These are phyloP conservation scores for Aspergillus sergii DNA, from an alignment of 2,329 filamentous ascomycete species.

Conservation along the genomic window DNA sequence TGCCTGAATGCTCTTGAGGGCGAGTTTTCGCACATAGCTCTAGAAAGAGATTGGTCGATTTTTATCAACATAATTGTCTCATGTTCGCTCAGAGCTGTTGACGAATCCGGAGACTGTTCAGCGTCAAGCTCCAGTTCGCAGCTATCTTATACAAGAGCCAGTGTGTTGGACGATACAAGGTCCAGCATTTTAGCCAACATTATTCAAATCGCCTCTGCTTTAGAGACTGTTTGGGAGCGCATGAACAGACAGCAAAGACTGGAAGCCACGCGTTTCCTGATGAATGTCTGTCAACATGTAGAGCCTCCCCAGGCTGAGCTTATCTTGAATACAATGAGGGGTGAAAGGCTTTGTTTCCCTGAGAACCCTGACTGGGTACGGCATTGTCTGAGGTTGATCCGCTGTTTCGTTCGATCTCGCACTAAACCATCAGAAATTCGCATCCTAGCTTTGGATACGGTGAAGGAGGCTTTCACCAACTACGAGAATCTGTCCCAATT, in stretches of 20 bases:
- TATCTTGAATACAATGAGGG: constrained; percentile 37
- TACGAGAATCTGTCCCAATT: constrained; percentile 35
- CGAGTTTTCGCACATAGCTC: constrained; percentile 34
- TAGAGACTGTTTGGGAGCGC: constrained; percentile 42
- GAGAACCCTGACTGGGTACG: constrained; percentile 37
- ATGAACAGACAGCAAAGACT: constrained; percentile 39
- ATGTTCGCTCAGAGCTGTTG: constrained; percentile 38
- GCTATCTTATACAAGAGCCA: constrained; percentile 27
- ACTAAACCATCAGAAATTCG: constrained; percentile 43
- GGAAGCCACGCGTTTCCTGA: constrained; percentile 39
- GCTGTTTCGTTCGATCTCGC: constrained; percentile 40
- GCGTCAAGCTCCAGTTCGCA: constrained; percentile 26
- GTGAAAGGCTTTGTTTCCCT: constrained; percentile 38
- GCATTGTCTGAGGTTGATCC: constrained; percentile 37
- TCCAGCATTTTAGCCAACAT: constrained; percentile 43
- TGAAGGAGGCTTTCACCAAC: constrained; percentile 42
- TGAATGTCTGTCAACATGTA: constrained; percentile 38
- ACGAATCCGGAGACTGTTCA: constrained; percentile 28
- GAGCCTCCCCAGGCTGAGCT: constrained; percentile 43
- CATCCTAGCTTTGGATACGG: constrained; percentile 40
- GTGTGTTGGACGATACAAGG: constrained; percentile 36
- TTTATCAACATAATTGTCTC: constrained; percentile 38
- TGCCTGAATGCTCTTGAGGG: constrained; percentile 44
- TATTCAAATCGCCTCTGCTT: constrained; percentile 37
- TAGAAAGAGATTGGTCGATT: constrained; percentile 35